Base-by-base conservation (phyloP, 441 rosid genomes). In the Croton laevigatus region DNA sequence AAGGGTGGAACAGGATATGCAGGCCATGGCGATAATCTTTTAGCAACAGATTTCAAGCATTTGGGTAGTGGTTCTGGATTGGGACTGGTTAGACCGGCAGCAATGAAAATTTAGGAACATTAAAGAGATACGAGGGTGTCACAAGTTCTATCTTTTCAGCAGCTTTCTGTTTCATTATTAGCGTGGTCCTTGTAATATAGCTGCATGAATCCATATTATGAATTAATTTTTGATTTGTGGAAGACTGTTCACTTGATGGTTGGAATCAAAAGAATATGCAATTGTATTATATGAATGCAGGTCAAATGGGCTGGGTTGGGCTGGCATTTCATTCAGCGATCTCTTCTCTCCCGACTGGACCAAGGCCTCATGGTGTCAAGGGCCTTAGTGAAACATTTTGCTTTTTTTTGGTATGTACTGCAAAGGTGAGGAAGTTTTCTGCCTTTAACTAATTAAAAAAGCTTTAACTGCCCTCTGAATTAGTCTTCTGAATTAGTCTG, bases 1-100 rank as follows among this genome's bases (percentile, higher is more conserved):
- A 92, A 87, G 76, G 96, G 96, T 61, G 96, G 96, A 54, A 88
- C 96, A 0, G 93, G 98, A 27, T 92, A 83, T 76, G 71, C 94
- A 6, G 94, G 86, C 38, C 98, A 92, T 19, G 93, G 73, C 4
- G 88, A 92, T 76, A 69, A 81, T 75, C 94, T 92, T 19, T 77
- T 90, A 57, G 98, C 97, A 9, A 81, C 74, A 38, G 95, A 92
- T 45, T 90, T 90, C 73, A 89, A 92, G 82, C 98, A 92, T 85
- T 71, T 90, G 84, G 97, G 98, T 45, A 90, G 97, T 66, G 98
- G 96, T 62, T 74, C 82, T 1, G 96, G 96, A 22, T 81, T 92
- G 72, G 98, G 98, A 63, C 87, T 87, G 40, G 91, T 92, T 51
- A 84, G 97, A 59, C 94, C 89, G 58, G 84, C 89, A 44, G 84